Base-by-base conservation (phyloP, 2,329 filamentous ascomycete species). In the Cytospora paraplurivora region DNA sequence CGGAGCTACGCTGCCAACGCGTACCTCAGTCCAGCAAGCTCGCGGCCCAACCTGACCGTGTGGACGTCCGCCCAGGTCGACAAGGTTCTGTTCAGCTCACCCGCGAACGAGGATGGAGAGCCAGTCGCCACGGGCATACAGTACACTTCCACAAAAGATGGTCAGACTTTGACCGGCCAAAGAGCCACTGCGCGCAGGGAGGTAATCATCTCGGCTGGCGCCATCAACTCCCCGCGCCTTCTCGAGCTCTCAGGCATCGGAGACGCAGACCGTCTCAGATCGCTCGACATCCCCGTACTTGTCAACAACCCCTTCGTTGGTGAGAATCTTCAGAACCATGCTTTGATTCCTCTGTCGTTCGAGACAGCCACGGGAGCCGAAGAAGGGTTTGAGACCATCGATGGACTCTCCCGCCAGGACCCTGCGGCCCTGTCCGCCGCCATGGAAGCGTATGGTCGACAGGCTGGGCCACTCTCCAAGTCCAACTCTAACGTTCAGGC, bases 291-390 rank as follows among this genome's bases (percentile, higher is more conserved):
- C 7, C 69, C 71, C 19, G 68, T 71, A 7, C 64, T 76, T 12
- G 68, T 76, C 27, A 71, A 76, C 38, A 71, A 77, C 27, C 70
- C 73, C 15, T 72, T 72, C 19, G 76, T 80, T 6, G 77, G 77
- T 19, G 62, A 73, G 38, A 74, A 77, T 49, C 74, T 78, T 47
- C 76, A 77, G 65, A 77, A 79, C 62, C 76, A 79, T 52, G 62
- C 67, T n/a, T 69, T 58, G 15, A 54, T 65, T 17, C 56, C 57
- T 1, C 54, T 62, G 11, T 57, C 51, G 27, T 27, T 27, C 27
- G 27, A 27, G 27, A 27, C 4, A 3, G 27, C 27, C 27, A 2
- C 27, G 4, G 27, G 27, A 4, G 27, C 2, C 2, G 27, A 4
- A 4, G 27, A 27, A 4, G 27, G 27, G 27, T 27, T 27, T 4